A percentile compares a stretch with the other conserved stretches of the same genome.
Evolutionary conservation across 208 protist genomes (phyloP).

Genomic region (Crithidia bombi): DNA sequence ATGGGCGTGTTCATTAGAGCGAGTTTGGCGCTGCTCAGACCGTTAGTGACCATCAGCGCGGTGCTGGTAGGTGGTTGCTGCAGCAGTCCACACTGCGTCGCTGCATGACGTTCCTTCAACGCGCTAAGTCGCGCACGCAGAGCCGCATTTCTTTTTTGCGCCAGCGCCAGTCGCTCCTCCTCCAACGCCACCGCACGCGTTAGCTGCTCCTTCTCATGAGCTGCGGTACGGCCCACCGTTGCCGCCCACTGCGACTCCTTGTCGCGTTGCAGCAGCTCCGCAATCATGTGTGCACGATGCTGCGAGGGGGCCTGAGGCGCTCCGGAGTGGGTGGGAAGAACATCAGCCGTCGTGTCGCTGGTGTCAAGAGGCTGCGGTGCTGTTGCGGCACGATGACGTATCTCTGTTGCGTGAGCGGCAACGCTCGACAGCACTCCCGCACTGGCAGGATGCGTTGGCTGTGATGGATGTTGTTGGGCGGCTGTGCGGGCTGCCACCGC

Average conservation of each 20-base stretch:
- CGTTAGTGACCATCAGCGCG: conserved; percentile 6
- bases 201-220: conserved; percentile 31
- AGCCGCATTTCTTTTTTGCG: conserved; percentile 39
- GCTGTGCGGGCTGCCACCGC: not conserved
- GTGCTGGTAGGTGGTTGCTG: not conserved
- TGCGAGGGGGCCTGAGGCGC: not conserved
- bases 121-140: conserved; percentile 40
- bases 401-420: not conserved
- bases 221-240: conserved; percentile 23
- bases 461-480: not conserved
- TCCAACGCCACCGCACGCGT: conserved; percentile 57
- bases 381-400: not conserved
- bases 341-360: not conserved
- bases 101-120: conserved; percentile 31
- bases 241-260: conserved; percentile 32
- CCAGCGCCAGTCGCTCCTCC: conserved; percentile 49
- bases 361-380: not conserved
- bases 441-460: not conserved
- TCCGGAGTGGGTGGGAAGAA: not conserved
- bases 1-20: too few species aligned
- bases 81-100: not conserved
- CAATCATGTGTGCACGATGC: conserved; percentile 14
- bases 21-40: too few species aligned
- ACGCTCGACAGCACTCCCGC: not conserved
- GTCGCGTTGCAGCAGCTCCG: conserved; percentile 19